Percentiles rank a stretch among this genome's conserved stretches.
phyloP scores from a whole-genome alignment of 495 filamentous ascomycete genomes.

The Aspergillus affinis region DNA sequence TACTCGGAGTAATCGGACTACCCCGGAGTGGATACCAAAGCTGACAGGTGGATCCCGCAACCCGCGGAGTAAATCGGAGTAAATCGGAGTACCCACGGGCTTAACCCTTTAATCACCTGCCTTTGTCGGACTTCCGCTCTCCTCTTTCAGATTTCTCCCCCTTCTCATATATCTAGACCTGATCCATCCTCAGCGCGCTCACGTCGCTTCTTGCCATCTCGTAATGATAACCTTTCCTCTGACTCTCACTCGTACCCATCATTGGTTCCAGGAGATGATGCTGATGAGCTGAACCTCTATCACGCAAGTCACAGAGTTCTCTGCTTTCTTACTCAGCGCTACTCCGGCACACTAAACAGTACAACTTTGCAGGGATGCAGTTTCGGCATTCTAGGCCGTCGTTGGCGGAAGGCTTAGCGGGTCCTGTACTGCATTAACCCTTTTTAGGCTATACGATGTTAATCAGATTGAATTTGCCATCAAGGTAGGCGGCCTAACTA shows the following conservation, averaged over 20 bases:
- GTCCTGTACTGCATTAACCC: not conserved
- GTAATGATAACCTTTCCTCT: not conserved
- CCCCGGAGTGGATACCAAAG: not conserved
- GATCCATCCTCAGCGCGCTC: not conserved
- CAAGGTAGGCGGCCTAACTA: not conserved
- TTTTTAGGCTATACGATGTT: not conserved
- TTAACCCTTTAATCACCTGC: not conserved
- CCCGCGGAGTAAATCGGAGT: not conserved
- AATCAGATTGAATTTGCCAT: not conserved
- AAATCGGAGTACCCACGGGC: not conserved
- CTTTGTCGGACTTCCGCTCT: not conserved
- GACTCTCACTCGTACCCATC: not conserved
- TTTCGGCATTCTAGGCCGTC: not conserved
- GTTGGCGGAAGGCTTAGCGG: not conserved
- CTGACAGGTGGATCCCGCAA: not conserved
- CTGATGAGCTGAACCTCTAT: not conserved
- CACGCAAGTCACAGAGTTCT: not conserved
- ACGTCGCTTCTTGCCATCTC: not conserved
- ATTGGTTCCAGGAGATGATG: not conserved
- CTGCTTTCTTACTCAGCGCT: not conserved
- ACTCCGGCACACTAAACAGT: not conserved
- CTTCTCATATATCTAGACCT: not conserved
- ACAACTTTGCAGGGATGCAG: not conserved
- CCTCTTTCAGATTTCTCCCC: not conserved
- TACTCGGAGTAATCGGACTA: not conserved